phyloP scores from a whole-genome alignment of 345 rosid species.

The Linum tenue region DNA sequence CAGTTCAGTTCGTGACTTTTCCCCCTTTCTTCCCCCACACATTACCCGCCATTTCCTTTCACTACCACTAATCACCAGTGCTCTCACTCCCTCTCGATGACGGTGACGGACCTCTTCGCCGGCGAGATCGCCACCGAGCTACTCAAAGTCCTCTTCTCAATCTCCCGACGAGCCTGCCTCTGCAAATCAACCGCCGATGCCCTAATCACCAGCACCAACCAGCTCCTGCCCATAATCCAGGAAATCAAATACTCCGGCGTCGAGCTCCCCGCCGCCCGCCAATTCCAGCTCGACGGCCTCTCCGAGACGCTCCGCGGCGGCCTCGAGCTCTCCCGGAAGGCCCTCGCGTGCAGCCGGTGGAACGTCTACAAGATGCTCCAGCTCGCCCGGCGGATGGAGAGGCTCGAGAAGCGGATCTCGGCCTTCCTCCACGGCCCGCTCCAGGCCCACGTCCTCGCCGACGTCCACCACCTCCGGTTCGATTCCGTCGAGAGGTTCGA shows the following conservation, averaged over 20 bases:
- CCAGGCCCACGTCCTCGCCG: conserved; percentile 51
- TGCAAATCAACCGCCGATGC: conserved; percentile 43
- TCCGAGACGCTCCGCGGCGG: conserved; percentile 32
- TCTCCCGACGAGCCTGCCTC: conserved; percentile 32
- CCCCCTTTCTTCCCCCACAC: background rate
- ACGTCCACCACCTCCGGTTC: conserved; percentile 45
- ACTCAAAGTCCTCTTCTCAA: conserved; percentile 22
- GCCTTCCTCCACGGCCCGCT: conserved; percentile 32
- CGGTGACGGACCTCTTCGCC: conserved; percentile 46
- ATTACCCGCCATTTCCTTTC: background rate
- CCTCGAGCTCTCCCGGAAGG: conserved; percentile 41
- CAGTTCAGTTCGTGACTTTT: too few relatives aligned
- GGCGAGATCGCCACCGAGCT: conserved; percentile 71
- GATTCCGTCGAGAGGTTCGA: conserved; percentile 42
- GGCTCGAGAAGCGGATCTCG: conserved; percentile 39
- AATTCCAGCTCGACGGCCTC: conserved; percentile 52
- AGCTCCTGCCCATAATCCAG: conserved; percentile 35
- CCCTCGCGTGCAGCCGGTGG: conserved; percentile 42
- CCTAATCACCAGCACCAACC: conserved; percentile 23
- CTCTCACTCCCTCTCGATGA: conserved; percentile 32
- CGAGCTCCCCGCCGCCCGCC: conserved; percentile 58
- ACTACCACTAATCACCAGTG: too few relatives aligned
- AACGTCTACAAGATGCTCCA: conserved; percentile 46
- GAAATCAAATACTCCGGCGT: conserved; percentile 78
- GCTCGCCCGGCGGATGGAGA: conserved; percentile 55